Conservation (phyloP, 140 eudicot genomes). For the Oenanthe javanica region DNA sequence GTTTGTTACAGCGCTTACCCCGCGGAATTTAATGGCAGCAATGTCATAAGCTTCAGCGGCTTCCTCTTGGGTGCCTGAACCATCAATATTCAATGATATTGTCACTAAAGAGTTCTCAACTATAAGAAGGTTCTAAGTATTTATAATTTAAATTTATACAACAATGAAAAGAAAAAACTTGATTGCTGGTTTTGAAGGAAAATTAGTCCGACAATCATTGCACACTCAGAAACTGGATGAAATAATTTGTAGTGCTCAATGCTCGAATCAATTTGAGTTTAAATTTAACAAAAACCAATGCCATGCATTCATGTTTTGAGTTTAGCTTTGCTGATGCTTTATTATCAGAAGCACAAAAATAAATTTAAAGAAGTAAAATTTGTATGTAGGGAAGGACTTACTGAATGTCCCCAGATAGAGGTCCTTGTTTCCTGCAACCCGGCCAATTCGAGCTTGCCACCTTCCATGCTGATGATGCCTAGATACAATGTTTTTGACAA, state of each 20-base stretch:
- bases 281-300: neutral
- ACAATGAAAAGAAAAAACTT: neutral
- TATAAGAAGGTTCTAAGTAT: too few species aligned
- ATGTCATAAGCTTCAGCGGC: constrained; percentile 92
- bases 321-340: neutral
- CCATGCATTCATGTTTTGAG: neutral
- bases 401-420: constrained; percentile 17
- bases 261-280: neutral
- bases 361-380: neutral
- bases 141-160: neutral
- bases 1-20: constrained; percentile 71
- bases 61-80: constrained; percentile 83
- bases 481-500: neutral
- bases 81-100: neutral
- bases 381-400: constrained; percentile 3
- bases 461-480: constrained; percentile 22
- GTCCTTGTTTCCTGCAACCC: constrained; percentile 21
- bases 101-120: neutral
- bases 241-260: neutral
- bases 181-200: neutral
- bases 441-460: constrained; percentile 20
- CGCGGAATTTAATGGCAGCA: constrained; percentile 84
- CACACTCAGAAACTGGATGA: neutral
- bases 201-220: neutral
- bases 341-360: neutral